Evolutionary conservation across 2,329 filamentous ascomycete species (phyloP).

Genomic region (Aspergillus fructus): DNA sequence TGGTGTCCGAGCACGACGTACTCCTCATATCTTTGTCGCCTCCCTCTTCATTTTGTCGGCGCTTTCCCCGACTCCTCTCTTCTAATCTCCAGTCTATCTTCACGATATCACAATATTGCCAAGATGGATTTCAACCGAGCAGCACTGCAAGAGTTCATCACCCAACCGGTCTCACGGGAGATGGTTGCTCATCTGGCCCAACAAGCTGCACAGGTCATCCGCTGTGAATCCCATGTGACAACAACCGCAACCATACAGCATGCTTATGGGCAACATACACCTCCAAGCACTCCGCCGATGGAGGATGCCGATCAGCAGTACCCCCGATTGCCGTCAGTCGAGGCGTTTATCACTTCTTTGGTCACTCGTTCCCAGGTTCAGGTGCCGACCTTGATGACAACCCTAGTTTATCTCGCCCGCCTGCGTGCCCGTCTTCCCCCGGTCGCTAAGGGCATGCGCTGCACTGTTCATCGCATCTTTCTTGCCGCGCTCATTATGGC

Average conservation of each 20-base stretch:
- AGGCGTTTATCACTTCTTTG: slow-evolving; percentile 87
- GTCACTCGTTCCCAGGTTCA: slow-evolving; percentile 94
- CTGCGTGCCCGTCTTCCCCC: slow-evolving; percentile 83
- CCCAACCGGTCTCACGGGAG: slow-evolving; percentile 46
- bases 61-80: neutral
- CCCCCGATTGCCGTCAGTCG: slow-evolving; percentile 69
- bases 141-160: slow-evolving; percentile 50
- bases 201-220: slow-evolving; percentile 49
- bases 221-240: slow-evolving; percentile 53
- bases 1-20: neutral
- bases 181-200: slow-evolving; percentile 50
- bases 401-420: slow-evolving; percentile 86
- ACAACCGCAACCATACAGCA: slow-evolving; percentile 23
- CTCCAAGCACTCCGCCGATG: slow-evolving; percentile 59
- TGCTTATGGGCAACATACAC: slow-evolving; percentile 56
- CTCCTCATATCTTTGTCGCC: slow-evolving; percentile 7
- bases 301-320: slow-evolving; percentile 38
- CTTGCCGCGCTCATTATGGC: slow-evolving; percentile 66
- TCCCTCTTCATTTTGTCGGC: slow-evolving; percentile 4
- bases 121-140: slow-evolving; percentile 38
- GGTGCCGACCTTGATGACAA: slow-evolving; percentile 95
- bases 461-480: slow-evolving; percentile 97
- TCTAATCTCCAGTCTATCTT: neutral
- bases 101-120: slow-evolving; percentile 8
- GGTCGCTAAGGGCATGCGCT: slow-evolving; percentile 92